Conservation (phyloP, 2,329 filamentous ascomycete species). For the Penicillium sp. region DNA sequence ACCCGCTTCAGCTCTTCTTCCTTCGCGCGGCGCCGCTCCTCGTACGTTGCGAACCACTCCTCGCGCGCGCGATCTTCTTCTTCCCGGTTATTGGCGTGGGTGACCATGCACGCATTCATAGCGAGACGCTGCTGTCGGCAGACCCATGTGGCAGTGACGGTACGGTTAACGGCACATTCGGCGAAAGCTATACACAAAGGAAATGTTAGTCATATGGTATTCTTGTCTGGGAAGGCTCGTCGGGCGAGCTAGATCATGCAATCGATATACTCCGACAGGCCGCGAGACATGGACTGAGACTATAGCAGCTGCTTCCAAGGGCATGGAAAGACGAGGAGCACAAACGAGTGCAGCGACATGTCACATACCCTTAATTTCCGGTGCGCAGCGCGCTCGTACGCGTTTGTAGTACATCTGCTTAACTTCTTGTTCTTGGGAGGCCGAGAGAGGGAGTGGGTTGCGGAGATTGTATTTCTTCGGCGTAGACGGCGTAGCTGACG, state of each 20-base stretch:
- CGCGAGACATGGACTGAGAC: neutral
- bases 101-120: conserved; percentile 95
- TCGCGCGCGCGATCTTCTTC: conserved; percentile 86
- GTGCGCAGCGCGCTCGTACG: conserved; percentile 72
- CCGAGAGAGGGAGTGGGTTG: conserved; percentile 81
- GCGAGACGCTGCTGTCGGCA: conserved; percentile 76
- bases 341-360: neutral
- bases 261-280: neutral
- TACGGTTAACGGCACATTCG: conserved; percentile 81
- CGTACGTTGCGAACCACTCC: conserved; percentile 84
- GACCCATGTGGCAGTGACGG: conserved; percentile 82
- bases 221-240: neutral
- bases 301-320: neutral
- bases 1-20: conserved; percentile 59
- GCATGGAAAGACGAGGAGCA: neutral
- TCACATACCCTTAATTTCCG: conserved; percentile 71
- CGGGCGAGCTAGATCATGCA: neutral
- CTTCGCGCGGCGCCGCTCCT: conserved; percentile 68
- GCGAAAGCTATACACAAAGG: conserved; percentile 70
- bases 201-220: conserved; percentile 3
- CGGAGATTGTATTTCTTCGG: conserved; percentile 48
- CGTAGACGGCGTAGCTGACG: conserved; percentile 20
- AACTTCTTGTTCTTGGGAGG: conserved; percentile 79
- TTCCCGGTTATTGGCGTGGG: conserved; percentile 78
- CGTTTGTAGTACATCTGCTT: conserved; percentile 78